Conservation (phyloP, 2,329 filamentous ascomycete genomes). For the Mycosphaerella arachidis region DNA sequence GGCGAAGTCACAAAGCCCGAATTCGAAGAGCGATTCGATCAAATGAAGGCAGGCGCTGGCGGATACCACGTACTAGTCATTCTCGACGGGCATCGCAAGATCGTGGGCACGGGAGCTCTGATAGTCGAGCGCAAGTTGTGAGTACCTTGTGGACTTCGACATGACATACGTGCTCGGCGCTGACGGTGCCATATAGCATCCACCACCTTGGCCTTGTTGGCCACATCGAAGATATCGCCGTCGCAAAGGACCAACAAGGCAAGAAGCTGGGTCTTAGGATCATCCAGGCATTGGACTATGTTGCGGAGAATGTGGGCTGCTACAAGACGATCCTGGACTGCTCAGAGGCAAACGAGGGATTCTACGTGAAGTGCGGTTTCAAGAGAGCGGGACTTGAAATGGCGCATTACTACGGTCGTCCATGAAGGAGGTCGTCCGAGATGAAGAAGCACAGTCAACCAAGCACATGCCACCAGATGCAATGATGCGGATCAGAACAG, state of each 20-base stretch:
- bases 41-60: slow-evolving; percentile 62
- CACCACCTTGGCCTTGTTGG: slow-evolving; percentile 78
- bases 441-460: background rate
- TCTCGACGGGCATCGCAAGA: slow-evolving; percentile 62
- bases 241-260: slow-evolving; percentile 90
- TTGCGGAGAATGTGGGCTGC: slow-evolving; percentile 84
- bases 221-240: slow-evolving; percentile 97
- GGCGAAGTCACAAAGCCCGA: slow-evolving; percentile 73
- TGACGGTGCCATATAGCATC: slow-evolving; percentile 46
- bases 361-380: slow-evolving; percentile 98
- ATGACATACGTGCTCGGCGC: background rate
- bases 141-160: slow-evolving; percentile 31
- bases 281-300: slow-evolving; percentile 86
- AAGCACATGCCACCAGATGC: background rate
- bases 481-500: background rate
- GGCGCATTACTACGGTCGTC: slow-evolving; percentile 61
- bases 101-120: slow-evolving; percentile 88
- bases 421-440: background rate
- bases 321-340: slow-evolving; percentile 98
- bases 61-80: slow-evolving; percentile 86
- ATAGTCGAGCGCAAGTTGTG: slow-evolving; percentile 93
- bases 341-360: slow-evolving; percentile 91
- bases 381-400: slow-evolving; percentile 89
- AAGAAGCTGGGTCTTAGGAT: slow-evolving; percentile 92
- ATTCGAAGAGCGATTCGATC: slow-evolving; percentile 77